Percentiles rank a stretch among this genome's conserved stretches.
Conservation (phyloP, 176 grass and related monocot genomes). For the Cocos nucifera region DNA sequence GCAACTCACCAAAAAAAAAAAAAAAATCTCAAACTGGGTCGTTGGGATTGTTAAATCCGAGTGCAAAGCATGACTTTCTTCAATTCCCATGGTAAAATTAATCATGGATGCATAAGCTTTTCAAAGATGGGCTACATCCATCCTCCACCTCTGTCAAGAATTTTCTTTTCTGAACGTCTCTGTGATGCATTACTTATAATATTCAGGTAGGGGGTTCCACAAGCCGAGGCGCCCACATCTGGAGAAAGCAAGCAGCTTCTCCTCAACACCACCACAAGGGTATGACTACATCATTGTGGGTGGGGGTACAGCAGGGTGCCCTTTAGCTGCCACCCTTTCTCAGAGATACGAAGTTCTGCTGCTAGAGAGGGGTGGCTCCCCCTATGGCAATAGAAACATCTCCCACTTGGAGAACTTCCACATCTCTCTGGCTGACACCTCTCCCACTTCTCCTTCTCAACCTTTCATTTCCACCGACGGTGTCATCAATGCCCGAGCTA, state of each 20-base stretch:
- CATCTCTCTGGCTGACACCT: conserved; percentile 46
- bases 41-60: no score
- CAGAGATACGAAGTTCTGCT: conserved; percentile 44
- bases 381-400: conserved; percentile 63
- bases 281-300: conserved; percentile 15
- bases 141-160: no score
- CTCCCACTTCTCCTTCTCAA: conserved; percentile 52
- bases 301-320: conserved; percentile 8
- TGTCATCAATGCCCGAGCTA: conserved; percentile 65
- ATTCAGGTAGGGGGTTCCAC: conserved; percentile 3
- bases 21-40: no score
- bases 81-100: no score
- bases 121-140: no score
- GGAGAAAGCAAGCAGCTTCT: conserved; percentile 4
- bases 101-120: no score
- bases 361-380: conserved; percentile 21
- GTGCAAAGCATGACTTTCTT: no score
- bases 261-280: neutral
- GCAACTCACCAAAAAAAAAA: no score
- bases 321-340: conserved; percentile 46
- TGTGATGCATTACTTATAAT: neutral
- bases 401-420: conserved; percentile 75
- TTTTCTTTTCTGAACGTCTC: no score
- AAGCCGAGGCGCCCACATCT: neutral
- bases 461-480: conserved; percentile 74